Conservation (phyloP, 805 yeast species). For the Metschnikowia santaceciliae region DNA sequence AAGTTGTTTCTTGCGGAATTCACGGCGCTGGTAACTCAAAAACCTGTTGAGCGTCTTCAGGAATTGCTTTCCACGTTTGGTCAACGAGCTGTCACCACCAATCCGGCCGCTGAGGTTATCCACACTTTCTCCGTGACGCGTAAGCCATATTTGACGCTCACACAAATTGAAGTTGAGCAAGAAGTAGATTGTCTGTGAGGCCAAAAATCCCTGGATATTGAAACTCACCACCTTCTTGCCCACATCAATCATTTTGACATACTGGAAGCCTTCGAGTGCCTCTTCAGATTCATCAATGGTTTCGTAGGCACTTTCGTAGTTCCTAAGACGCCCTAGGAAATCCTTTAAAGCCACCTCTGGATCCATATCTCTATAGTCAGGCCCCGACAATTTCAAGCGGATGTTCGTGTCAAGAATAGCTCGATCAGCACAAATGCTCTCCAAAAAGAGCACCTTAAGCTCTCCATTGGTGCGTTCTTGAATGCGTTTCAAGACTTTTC, state of each 20-base stretch:
- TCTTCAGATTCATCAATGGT: slow-evolving; percentile 82
- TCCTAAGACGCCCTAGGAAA: slow-evolving; percentile 69
- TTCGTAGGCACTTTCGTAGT: slow-evolving; percentile 87
- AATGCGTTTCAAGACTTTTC: slow-evolving; percentile 53
- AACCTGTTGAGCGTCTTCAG: slow-evolving; percentile 70
- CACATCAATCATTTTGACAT: slow-evolving; percentile 92
- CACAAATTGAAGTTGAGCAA: slow-evolving; percentile 76
- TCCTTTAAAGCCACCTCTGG: slow-evolving; percentile 74
- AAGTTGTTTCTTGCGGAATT: slow-evolving; percentile 62
- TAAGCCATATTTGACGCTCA: slow-evolving; percentile 90
- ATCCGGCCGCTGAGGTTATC: slow-evolving; percentile 83
- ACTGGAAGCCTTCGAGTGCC: slow-evolving; percentile 62
- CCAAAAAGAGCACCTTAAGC: slow-evolving; percentile 78
- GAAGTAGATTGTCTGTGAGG: slow-evolving; percentile 91
- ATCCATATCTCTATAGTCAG: slow-evolving; percentile 86
- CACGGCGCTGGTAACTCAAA: slow-evolving; percentile 63
- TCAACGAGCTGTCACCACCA: slow-evolving; percentile 86
- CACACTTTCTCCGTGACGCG: slow-evolving; percentile 89
- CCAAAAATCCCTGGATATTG: slow-evolving; percentile 80
- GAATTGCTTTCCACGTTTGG: slow-evolving; percentile 74
- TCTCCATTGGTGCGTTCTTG: slow-evolving; percentile 53
- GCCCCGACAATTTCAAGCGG: slow-evolving; percentile 82
- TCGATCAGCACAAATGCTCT: slow-evolving; percentile 81
- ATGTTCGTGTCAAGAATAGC: slow-evolving; percentile 79
- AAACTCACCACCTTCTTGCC: slow-evolving; percentile 92